phyloP scores from a whole-genome alignment of 768 basidiomycete species.

The Suillus decipiens region DNA sequence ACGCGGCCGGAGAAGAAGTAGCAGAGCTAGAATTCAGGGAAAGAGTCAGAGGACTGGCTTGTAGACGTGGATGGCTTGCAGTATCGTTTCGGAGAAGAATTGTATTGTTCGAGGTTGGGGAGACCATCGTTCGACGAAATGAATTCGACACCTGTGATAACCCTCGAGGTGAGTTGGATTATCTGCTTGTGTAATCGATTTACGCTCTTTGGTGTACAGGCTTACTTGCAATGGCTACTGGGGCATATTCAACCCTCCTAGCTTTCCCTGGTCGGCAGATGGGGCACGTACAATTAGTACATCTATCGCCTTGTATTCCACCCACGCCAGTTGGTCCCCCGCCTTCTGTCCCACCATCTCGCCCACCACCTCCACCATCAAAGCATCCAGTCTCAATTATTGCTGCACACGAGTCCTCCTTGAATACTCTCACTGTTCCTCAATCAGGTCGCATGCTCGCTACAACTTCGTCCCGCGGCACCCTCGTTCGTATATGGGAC shows the following conservation, averaged over 20 bases:
- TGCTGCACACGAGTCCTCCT: slow-evolving; percentile 76
- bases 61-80: slow-evolving; percentile 81
- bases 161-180: slow-evolving; percentile 57
- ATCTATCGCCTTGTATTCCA: slow-evolving; percentile 76
- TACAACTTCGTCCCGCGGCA: slow-evolving; percentile 82
- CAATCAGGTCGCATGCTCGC: slow-evolving; percentile 79
- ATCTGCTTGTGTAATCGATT: slow-evolving; percentile 13
- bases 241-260: slow-evolving; percentile 75
- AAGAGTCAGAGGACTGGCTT: slow-evolving; percentile 75
- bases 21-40: slow-evolving; percentile 91
- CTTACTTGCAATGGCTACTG: slow-evolving; percentile 78
- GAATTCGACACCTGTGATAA: slow-evolving; percentile 93
- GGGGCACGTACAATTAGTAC: slow-evolving; percentile 87
- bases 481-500: slow-evolving; percentile 88
- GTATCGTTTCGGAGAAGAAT: slow-evolving; percentile 80
- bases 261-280: slow-evolving; percentile 83
- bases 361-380: slow-evolving; percentile 55
- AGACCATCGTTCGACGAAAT: slow-evolving; percentile 59
- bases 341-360: slow-evolving; percentile 49
- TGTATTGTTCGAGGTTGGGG: slow-evolving; percentile 72
- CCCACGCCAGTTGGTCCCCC: slow-evolving; percentile 60
- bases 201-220: slow-evolving; percentile 44
- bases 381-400: slow-evolving; percentile 80
- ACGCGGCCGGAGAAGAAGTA: slow-evolving; percentile 70
- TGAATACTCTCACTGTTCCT: slow-evolving; percentile 77